Evolutionary conservation across 163 green algal genomes (phyloP), one percentile per base, ranked within the genome.

Genomic region (Chloroidium sp.): DNA sequence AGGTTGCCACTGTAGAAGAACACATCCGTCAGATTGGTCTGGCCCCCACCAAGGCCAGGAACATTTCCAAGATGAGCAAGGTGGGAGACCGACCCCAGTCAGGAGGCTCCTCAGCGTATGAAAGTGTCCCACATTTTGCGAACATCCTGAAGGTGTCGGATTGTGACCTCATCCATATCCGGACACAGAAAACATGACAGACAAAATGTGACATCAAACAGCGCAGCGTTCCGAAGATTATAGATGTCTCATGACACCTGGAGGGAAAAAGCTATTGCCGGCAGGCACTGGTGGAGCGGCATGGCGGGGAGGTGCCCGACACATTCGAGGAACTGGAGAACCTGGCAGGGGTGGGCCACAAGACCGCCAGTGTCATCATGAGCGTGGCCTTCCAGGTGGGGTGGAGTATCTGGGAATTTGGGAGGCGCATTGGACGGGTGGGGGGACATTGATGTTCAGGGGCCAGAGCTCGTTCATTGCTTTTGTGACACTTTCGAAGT

Each of bases 331-430:
- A 86, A 75, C 88, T 97, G 62, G 93, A 97, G 86, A 84, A 81
- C 14, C 87, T 97, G 76, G 91, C 93, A 2, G 94, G 94, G 0
- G 90, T 96, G 3, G 93, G 93, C 1, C 92, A 95, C 86, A 97
- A 97, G 85, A 97, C 93, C 10, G 93, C 93, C 61, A 92, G 81
- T 59, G 79, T 88, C 0, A 74, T 84, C 2, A 81, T 84, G 76
- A 62, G 64, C 13, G 76, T 74, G 2, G 80, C 80, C 59, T 79
- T 80, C 64, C 6, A 72, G 64, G 6, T 72, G 36, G 36, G 36
- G 36, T 36, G 36, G 36, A 36, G 36, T 36, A 36, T 36, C 36
- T 36, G 36, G 36, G 36, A 36, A 36, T 36, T 36, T 36, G 36
- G 36, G 36, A 36, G 36, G 36, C 36, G 36, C 36, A 36, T 36